Percentiles rank a stretch among this genome's conserved stretches.
phyloP scores from a whole-genome alignment of 208 protist species.

The Porcisia deanei region DNA sequence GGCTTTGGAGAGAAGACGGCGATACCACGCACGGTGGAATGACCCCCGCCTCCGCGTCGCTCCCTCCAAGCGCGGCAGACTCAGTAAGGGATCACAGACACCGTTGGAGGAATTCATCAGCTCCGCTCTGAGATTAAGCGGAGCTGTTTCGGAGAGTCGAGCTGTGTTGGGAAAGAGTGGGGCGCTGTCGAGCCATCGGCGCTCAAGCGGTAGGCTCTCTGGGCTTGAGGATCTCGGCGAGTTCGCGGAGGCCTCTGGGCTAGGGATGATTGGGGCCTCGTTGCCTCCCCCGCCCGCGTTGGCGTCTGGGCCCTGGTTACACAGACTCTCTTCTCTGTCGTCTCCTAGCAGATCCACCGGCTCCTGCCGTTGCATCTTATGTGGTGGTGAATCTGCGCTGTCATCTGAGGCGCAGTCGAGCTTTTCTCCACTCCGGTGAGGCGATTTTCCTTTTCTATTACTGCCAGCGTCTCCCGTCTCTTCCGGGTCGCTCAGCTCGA shows the following conservation, averaged over 20 bases:
- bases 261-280: background rate
- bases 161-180: slow-evolving; percentile 4
- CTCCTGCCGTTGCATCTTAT: background rate
- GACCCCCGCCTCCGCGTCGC: slow-evolving; percentile 1
- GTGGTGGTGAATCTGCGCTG: background rate
- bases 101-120: background rate
- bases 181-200: slow-evolving; percentile 7
- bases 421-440: background rate
- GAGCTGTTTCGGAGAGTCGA: background rate
- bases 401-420: background rate
- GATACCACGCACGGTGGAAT: slow-evolving; percentile 23
- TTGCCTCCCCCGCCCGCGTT: background rate
- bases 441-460: background rate
- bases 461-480: background rate
- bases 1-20: slow-evolving; percentile 8
- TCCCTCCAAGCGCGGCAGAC: slow-evolving; percentile 21
- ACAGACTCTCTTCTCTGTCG: background rate
- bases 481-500: slow-evolving; percentile 8
- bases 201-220: slow-evolving; percentile 4
- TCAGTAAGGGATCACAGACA: slow-evolving; percentile 18
- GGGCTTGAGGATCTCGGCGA: background rate
- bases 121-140: background rate
- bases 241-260: background rate
- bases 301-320: background rate
- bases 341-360: slow-evolving; percentile 13